Percentiles rank a stretch among this genome's conserved stretches.
Conservation (phyloP, 2,329 filamentous ascomycete genomes). For the Diaporthe destruens region DNA sequence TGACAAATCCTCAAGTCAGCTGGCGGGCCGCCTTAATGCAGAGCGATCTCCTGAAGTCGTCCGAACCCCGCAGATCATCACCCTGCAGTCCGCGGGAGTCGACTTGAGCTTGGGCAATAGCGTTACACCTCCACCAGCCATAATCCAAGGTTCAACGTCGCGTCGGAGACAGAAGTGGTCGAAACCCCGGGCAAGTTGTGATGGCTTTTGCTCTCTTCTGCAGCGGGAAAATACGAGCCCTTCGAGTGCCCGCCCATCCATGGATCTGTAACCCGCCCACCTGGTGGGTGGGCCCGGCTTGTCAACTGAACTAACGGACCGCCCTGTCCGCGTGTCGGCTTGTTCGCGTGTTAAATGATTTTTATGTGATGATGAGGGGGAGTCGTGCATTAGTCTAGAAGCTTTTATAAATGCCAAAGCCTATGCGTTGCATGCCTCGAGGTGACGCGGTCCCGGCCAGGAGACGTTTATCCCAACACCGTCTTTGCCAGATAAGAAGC, state of each 20-base stretch:
- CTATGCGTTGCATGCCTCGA: not conserved
- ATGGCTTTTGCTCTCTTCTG: slow-evolving; percentile 22
- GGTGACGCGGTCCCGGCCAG: not conserved
- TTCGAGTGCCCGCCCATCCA: no score
- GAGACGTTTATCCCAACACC: not conserved
- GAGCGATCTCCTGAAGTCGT: slow-evolving; percentile 22
- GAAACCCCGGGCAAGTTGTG: not conserved
- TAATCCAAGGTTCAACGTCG: slow-evolving; percentile 1
- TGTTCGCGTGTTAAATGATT: slow-evolving; percentile 1
- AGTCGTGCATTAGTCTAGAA: slow-evolving; percentile 14
- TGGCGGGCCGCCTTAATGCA: slow-evolving; percentile 20
- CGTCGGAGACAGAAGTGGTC: slow-evolving; percentile 15
- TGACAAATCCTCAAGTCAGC: not conserved
- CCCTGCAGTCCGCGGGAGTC: not conserved
- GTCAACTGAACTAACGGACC: not conserved
- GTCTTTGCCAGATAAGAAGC: slow-evolving; percentile 1
- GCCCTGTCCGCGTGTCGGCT: not conserved
- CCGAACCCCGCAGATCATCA: slow-evolving; percentile 17
- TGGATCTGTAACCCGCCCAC: no score
- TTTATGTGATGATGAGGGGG: slow-evolving; percentile 17
- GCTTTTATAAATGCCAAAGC: not conserved
- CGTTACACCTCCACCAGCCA: slow-evolving; percentile 1
- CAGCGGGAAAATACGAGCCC: not conserved
- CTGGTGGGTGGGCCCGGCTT: not conserved
- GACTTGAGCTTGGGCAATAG: slow-evolving; percentile 22